Base-by-base conservation (phyloP, 2,329 filamentous ascomycete species). In the Boeremia lycopersici region DNA sequence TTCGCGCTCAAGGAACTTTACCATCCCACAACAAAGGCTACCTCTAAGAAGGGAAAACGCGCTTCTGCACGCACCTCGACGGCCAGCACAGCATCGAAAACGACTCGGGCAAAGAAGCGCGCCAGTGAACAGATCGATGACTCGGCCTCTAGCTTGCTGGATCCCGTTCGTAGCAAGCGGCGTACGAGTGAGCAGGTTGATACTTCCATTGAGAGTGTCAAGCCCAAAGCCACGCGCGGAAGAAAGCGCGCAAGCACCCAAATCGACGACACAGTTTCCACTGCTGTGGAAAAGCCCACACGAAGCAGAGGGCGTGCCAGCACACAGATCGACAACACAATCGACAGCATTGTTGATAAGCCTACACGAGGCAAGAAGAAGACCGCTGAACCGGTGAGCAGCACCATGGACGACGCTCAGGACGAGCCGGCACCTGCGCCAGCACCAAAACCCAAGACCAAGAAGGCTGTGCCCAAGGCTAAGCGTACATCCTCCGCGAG, bases 1-100 rank as follows among this genome's bases (percentile, higher is more conserved):
- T 98, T 98, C 70, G 76, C 80, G 1, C 83, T 96, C 26, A 81
- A 28, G 78, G 83, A 26, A 89, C 89, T 76, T 83, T 77, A 74
- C 62, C 69, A 70, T 53, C 66, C 63, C 63, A 43, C 58, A 23
- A 42, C 44, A 46, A 66, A 59, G 13, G 47, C 59, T 9, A 61
- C 57, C 40, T 50, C 67, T 7, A 68, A 68, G 33, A 71, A 68
- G 42, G 59, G 63, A 26, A 73, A 72, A 50, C 69, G 65, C 6
- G 47, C 50, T 28, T 56, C 66, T 53, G 36, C 54, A 57, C 68
- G 68, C 23, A 36, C 63, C 7, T 73, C 70, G 9, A 68, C 48
- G 9, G 61, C 63, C 23, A 64, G 57, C 31, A 41, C 45, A 13
- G 50, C 57, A 17, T 59, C 63, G n/a, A 62, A 62, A 19, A 25